Base-by-base conservation (phyloP, 2,329 filamentous ascomycete species). In the Teratosphaeria epicoccoides region DNA sequence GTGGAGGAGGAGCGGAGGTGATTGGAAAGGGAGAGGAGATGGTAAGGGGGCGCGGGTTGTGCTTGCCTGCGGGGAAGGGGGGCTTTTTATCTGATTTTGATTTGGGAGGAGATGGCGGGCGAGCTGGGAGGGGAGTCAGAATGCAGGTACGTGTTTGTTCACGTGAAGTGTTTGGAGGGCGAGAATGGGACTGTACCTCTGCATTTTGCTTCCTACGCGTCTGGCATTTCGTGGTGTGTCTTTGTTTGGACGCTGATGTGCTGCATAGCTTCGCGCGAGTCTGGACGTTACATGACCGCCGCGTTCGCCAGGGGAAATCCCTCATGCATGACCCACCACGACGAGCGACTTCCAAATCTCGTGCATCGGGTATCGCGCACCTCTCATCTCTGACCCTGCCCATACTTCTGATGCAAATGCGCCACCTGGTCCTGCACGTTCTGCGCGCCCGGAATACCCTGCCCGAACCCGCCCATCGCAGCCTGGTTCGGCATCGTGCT, bases 381-480 rank as follows among this genome's bases (percentile, higher is more conserved):
- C n/a, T 47, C 24, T 54, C 33, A 49, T 37, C 37, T 37, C 44
- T 40, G 33, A n/a, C 33, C 33, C 33, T 40, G 33, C 14, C 33
- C 49, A 45, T 51, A 50, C 55, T 59, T 61, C 54, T 66, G 59
- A 55, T 67, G 64, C 43, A 67, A 26, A 49, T 58, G 55, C 51
- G 63, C 48, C 43, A 68, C 62, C 59, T 69, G 66, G 57, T 67
- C 66, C 49, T 68, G 59, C 45, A 69, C 62, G 54, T 67, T 80
- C 64, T 83, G 80, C 71, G 84, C 57, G 78, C 79, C 29, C 64
- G 57, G 40, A 49, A 54, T 26, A 57, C 52, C 52, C 58, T 29
- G 46, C 56, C 53, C 20, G 11, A 61, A n/a, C 47, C 43, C 55
- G 17, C 80, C 84, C 64, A 87, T 85, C 63, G 84, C 84, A 50